phyloP scores from a whole-genome alignment of 179 eudicot species.

The Spinacia oleracea region DNA sequence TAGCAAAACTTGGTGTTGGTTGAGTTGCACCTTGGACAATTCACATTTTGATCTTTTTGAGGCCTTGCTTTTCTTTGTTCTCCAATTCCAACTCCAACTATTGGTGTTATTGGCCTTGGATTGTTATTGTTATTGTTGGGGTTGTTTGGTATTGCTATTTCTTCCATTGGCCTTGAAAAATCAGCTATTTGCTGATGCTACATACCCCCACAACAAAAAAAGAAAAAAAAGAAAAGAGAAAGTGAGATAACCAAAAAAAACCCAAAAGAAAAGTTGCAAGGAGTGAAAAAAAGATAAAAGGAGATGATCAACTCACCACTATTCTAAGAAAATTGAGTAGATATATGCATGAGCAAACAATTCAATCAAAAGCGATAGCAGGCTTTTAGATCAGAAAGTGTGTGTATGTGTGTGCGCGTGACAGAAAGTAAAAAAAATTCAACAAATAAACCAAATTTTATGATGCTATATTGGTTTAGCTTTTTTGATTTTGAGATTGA shows the following conservation, averaged over 20 bases:
- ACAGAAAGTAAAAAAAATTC: background rate
- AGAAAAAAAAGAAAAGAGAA: conserved; percentile 10
- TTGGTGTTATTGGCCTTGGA: conserved; percentile 22
- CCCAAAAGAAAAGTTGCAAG: conserved; percentile 17
- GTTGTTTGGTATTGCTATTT: conserved; percentile 29
- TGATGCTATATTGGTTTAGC: too few relatives aligned
- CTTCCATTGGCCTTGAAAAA: conserved; percentile 49
- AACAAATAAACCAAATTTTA: conserved; percentile 25
- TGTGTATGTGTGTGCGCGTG: background rate
- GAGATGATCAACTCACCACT: conserved; percentile 15
- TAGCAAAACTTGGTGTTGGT: conserved; percentile 79
- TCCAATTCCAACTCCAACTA: conserved; percentile 13
- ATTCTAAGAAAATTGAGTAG: conserved; percentile 17
- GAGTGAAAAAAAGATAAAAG: conserved; percentile 18
- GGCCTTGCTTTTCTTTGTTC: conserved; percentile 58
- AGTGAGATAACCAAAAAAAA: background rate
- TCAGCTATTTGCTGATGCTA: conserved; percentile 39
- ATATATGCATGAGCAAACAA: background rate
- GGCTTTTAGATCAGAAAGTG: background rate
- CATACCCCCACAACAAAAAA: conserved; percentile 20
- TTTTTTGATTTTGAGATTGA: conserved; percentile 30
- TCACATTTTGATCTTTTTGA: conserved; percentile 57
- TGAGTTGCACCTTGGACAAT: conserved; percentile 73
- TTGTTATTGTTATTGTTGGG: conserved; percentile 23
- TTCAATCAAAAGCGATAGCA: background rate